Conservation (phyloP, 352 stramenopile genomes). For the Globisporangium rhizosaccharum region DNA sequence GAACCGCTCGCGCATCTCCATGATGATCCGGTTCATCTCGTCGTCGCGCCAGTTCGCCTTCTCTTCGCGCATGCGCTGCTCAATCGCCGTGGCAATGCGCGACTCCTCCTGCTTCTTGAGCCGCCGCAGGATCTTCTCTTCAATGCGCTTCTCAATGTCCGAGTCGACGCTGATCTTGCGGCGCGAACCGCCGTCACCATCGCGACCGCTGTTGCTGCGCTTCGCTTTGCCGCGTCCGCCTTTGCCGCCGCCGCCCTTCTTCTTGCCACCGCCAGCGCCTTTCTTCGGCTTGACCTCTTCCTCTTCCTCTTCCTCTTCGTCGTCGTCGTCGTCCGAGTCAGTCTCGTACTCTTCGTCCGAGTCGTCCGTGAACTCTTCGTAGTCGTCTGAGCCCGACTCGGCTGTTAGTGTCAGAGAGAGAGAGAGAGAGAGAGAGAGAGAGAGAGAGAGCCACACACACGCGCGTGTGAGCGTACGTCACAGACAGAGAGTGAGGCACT, state of each 20-base stretch:
- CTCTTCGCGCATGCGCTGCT: conserved; percentile 73
- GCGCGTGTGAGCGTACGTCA: background rate
- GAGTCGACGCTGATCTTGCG: conserved; percentile 66
- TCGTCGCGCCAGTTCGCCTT: conserved; percentile 87
- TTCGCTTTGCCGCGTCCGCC: conserved; percentile 33
- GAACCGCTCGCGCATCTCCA: conserved; percentile 84
- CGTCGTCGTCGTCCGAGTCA: conserved; percentile 44
- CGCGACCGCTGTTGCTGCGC: conserved; percentile 40
- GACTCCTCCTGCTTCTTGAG: conserved; percentile 87
- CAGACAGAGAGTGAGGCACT: background rate
- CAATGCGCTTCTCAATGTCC: conserved; percentile 76
- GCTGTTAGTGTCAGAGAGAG: conserved; percentile 18
- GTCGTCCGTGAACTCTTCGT: conserved; percentile 45
- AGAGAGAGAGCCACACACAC: background rate
- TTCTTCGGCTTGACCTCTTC: conserved; percentile 70
- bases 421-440: no score
- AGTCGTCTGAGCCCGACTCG: conserved; percentile 71
- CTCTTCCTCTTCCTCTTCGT: conserved; percentile 57
- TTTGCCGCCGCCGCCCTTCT: conserved; percentile 15
- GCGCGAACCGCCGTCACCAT: conserved; percentile 22
- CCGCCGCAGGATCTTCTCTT: conserved; percentile 83
- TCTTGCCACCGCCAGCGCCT: conserved; percentile 22
- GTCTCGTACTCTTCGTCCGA: conserved; percentile 71
- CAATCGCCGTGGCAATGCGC: conserved; percentile 77
- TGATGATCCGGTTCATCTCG: conserved; percentile 89